Percentiles rank a stretch among this genome's conserved stretches.
Conservation (phyloP, 2,329 filamentous ascomycete genomes). For the Metarhizium guizhouense region DNA sequence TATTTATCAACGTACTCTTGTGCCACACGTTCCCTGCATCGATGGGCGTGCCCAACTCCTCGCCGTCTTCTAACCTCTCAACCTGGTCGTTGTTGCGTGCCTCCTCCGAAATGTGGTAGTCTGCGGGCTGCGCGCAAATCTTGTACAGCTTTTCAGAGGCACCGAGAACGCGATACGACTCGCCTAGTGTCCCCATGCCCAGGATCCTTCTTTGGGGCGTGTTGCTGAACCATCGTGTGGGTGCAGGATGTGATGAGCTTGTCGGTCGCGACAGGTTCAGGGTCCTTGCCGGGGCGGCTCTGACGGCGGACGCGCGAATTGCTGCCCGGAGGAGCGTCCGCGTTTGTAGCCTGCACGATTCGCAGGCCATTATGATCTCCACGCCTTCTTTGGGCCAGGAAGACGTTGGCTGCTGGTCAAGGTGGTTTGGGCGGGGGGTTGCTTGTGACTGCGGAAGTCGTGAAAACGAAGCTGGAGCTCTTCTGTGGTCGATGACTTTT, state of each 20-base stretch:
- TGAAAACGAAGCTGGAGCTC: background rate
- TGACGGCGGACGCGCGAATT: slow-evolving; percentile 19
- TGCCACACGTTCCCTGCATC: slow-evolving; percentile 53
- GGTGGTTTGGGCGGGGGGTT: background rate
- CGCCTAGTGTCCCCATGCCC: slow-evolving; percentile 23
- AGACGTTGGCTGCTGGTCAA: background rate
- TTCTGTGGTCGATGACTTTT: background rate
- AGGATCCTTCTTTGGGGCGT: slow-evolving; percentile 24
- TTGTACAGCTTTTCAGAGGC: slow-evolving; percentile 73
- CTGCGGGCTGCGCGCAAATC: slow-evolving; percentile 61
- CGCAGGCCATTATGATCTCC: slow-evolving; percentile 31
- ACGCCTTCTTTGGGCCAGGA: background rate
- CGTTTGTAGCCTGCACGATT: slow-evolving; percentile 37
- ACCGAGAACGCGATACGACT: slow-evolving; percentile 67
- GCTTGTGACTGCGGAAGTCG: background rate
- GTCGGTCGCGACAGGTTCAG: background rate
- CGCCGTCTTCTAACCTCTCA: slow-evolving; percentile 64
- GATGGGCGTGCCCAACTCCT: slow-evolving; percentile 59
- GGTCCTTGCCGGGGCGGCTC: slow-evolving; percentile 16
- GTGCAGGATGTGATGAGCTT: background rate
- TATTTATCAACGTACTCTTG: slow-evolving; percentile 45
- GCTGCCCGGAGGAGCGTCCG: slow-evolving; percentile 27
- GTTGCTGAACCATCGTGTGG: slow-evolving; percentile 26
- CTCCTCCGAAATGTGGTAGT: slow-evolving; percentile 66
- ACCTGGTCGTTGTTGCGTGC: slow-evolving; percentile 57